phyloP scores from a whole-genome alignment of 2,329 filamentous ascomycete genomes.

The Sclerotinia subarctica region DNA sequence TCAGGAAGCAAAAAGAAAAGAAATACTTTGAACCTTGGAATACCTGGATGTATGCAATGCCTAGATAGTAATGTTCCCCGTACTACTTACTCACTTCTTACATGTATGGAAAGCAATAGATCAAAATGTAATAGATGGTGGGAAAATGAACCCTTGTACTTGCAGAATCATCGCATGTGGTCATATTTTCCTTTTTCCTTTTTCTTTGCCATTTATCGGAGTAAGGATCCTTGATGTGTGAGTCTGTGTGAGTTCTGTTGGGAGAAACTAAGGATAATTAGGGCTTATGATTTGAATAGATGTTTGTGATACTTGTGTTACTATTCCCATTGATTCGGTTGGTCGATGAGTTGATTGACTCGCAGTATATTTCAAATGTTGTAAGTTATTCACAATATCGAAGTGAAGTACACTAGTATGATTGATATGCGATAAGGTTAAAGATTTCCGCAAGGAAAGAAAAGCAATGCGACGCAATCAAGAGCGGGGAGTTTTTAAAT shows the following conservation, averaged over 20 bases:
- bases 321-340: neutral
- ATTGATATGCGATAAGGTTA: neutral
- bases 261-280: neutral
- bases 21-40: neutral
- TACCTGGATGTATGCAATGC: neutral
- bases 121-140: constrained; percentile 8
- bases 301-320: neutral
- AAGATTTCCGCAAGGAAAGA: neutral
- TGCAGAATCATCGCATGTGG: constrained; percentile 25
- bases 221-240: constrained; percentile 8
- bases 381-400: no score
- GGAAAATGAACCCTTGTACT: constrained; percentile 22
- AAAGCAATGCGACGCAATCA: neutral
- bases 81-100: constrained; percentile 2
- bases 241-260: neutral
- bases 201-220: neutral
- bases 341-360: neutral
- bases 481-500: neutral
- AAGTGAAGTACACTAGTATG: neutral
- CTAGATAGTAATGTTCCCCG: neutral
- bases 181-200: neutral
- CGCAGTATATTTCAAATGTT: no score
- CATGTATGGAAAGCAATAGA: constrained; percentile 11
- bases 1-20: neutral
- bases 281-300: neutral